Evolutionary conservation across 208 protist species (phyloP).

Genomic region (Naegleria lovaniensis): DNA sequence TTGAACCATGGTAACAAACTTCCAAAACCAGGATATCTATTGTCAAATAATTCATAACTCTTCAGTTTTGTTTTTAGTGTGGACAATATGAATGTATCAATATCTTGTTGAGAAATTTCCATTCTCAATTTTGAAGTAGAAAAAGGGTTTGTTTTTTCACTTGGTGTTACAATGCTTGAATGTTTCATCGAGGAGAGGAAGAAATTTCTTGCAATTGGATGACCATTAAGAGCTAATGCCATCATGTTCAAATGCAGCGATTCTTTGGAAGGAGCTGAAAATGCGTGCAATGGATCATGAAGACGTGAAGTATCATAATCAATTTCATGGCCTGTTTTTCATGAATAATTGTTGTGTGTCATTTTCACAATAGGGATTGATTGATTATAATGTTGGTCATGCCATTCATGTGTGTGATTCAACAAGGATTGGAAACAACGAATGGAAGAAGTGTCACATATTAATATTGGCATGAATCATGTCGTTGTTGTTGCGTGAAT

Average conservation of each 20-base stretch:
- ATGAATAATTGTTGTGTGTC: too few species aligned
- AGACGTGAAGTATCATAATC: constrained; percentile 2
- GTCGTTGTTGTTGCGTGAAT: too few species aligned
- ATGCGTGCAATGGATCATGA: constrained; percentile 34
- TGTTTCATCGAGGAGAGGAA: neutral
- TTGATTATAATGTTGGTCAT: too few species aligned
- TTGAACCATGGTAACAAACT: constrained; percentile 48
- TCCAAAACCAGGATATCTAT: constrained; percentile 40
- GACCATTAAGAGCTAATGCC: constrained; percentile 26
- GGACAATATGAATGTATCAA: constrained; percentile 1
- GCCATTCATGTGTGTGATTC: too few species aligned
- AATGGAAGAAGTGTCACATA: too few species aligned
- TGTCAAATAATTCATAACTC: constrained; percentile 43
- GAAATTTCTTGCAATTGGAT: neutral
- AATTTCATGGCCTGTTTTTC: neutral
- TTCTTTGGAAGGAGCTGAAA: constrained; percentile 50
- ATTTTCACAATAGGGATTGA: too few species aligned
- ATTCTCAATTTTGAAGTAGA: neutral
- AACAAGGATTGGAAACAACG: too few species aligned
- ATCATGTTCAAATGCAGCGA: constrained; percentile 41
- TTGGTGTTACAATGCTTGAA: neutral
- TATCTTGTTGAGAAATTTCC: neutral
- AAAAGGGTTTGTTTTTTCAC: neutral
- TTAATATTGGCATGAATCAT: too few species aligned
- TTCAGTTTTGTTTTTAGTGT: constrained; percentile 42